phyloP scores from a whole-genome alignment of 2,329 filamentous ascomycete genomes.

The Pseudopithomyces maydicus region DNA sequence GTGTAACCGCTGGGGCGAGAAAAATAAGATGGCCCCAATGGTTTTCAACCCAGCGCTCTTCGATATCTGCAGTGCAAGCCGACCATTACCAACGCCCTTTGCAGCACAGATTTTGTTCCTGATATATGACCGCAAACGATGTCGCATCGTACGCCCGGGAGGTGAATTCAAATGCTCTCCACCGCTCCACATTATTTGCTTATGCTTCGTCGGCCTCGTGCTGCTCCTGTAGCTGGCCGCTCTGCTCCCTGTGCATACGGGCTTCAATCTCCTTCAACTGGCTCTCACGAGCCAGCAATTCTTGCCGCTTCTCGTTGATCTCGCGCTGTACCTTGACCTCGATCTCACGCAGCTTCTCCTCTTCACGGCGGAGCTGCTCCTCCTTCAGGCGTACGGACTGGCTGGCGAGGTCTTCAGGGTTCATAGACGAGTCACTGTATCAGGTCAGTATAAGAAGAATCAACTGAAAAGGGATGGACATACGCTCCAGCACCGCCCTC shows the following conservation, averaged over 20 bases:
- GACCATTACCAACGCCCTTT: conserved; percentile 41
- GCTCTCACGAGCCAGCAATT: conserved; percentile 94
- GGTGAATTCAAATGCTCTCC: conserved; percentile 11
- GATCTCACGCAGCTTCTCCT: conserved; percentile 99
- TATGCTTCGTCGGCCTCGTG: conserved; percentile 40
- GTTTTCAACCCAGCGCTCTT: conserved; percentile 28
- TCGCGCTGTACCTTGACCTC: conserved; percentile 99
- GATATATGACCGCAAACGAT: conserved; percentile 2
- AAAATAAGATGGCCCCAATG: conserved; percentile 27
- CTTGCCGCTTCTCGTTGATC: conserved; percentile 99
- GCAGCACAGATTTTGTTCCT: conserved; percentile 32
- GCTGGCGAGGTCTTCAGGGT: conserved; percentile 93
- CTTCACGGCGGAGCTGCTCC: conserved; percentile 96
- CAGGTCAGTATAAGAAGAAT: conserved; percentile 23
- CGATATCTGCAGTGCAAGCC: conserved; percentile 33
- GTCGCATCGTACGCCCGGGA: conserved; percentile 14
- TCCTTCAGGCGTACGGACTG: conserved; percentile 99
- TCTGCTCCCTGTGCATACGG: conserved; percentile 88
- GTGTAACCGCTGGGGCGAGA: conserved; percentile 33
- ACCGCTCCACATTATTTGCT: conserved; percentile 13
- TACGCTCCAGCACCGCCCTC: conserved; percentile 88
- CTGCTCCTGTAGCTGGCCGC: conserved; percentile 45
- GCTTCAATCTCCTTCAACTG: conserved; percentile 99
- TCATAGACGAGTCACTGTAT: conserved; percentile 80
- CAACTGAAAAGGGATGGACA: conserved; percentile 49